phyloP scores from a whole-genome alignment of 1,284 basidiomycete genomes.

The Calocybe gambosa region DNA sequence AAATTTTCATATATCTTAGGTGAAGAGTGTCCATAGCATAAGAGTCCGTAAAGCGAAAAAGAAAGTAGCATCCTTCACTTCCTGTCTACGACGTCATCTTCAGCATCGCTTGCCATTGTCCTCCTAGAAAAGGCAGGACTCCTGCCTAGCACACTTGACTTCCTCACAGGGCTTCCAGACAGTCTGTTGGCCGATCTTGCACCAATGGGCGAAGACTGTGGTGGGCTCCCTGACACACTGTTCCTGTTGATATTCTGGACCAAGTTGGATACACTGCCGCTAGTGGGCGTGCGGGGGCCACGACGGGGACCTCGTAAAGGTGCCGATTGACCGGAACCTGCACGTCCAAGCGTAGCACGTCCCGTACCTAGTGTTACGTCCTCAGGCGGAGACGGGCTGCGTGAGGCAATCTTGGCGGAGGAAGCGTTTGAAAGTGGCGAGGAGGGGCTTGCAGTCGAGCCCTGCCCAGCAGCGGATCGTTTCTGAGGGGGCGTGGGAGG shows the following conservation, averaged over 20 bases:
- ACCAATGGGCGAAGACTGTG: constrained; percentile 21
- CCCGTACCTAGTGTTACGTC: constrained; percentile 22
- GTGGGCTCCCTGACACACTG: constrained; percentile 34
- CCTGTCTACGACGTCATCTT: constrained; percentile 58
- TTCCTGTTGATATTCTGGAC: constrained; percentile 51
- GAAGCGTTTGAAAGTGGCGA: constrained; percentile 30
- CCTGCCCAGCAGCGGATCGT: constrained; percentile 26
- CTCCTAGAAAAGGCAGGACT: constrained; percentile 59
- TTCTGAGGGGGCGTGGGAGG: constrained; percentile 41
- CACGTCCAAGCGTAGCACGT: constrained; percentile 26
- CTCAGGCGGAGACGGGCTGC: constrained; percentile 32
- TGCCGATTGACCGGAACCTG: constrained; percentile 31
- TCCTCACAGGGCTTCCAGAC: constrained; percentile 36
- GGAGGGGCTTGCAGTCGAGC: constrained; percentile 24
- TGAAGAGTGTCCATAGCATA: background rate
- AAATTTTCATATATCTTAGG: background rate
- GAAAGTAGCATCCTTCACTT: constrained; percentile 18
- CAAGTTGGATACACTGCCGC: constrained; percentile 45
- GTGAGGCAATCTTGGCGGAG: constrained; percentile 29
- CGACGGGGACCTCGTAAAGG: constrained; percentile 44
- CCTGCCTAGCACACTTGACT: constrained; percentile 40
- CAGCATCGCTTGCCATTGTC: constrained; percentile 76
- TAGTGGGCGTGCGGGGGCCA: constrained; percentile 42
- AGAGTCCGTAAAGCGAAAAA: background rate
- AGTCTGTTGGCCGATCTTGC: constrained; percentile 35